Base-by-base conservation (phyloP, 768 basidiomycete species). In the Rhodotorula babjevae region DNA sequence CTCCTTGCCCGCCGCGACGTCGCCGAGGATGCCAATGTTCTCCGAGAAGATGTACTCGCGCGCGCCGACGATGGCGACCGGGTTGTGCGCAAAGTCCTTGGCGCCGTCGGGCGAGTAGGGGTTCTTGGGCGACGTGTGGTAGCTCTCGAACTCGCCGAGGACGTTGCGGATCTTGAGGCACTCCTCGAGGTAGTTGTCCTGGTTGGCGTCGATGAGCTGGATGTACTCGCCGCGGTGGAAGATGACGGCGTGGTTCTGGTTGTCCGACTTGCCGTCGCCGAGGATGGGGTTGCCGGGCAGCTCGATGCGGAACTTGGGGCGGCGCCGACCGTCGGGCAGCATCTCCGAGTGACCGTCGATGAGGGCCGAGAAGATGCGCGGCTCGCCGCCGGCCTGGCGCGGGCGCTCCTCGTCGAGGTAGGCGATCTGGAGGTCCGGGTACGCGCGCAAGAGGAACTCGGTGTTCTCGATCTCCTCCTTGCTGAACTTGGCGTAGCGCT, bases 41-140 rank as follows among this genome's bases (percentile, higher is more conserved):
- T 99, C 96, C 64, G 96, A 98, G 84, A 99, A 99, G 81, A 99
- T 97, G 82, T 99, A 99, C 85, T 99, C 95, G 83, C 96, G 88
- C 18, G 96, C 95, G 82, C 95, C 96, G 74, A 99, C 91, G 74
- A 99, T 99, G 25, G 96, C 95, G 31, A 98, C 90, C 27, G 96
- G 96, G 81, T 90, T 88, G 79, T 90, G 88, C 71, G 88, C 88
- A 87, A 90, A 92, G 72, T 90, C 90, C 60, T 69, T 59, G 33
- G 71, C 73, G 55, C 72, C 67, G 33, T 75, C 76, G 60, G 73
- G 60, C 14, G 90, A 88, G 81, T 99, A 98, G 11, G 96, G 96
- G 77, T 88, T 93, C 83, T 93, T 90, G 71, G 84, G 87, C 33
- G 92, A 90, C 11, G 91, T 86, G 40, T 85, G 81, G 80, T 91